Conservation (phyloP, 805 yeast species). For the Priceomyces carsonii region DNA sequence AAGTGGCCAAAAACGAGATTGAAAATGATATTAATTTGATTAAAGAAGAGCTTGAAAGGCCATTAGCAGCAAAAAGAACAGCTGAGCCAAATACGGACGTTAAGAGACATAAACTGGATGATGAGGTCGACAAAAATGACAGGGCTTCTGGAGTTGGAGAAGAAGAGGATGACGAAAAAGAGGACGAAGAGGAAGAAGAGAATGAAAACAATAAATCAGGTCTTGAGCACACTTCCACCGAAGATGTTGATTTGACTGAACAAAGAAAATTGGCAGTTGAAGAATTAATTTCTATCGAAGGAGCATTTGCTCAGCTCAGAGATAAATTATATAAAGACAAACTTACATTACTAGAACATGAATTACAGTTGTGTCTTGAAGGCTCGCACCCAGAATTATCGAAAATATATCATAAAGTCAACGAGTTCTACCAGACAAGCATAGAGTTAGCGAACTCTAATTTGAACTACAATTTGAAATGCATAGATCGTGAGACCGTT, state of each 20-base stretch:
- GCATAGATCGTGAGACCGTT: constrained; percentile 77
- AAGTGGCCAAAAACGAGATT: constrained; percentile 10
- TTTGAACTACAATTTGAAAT: constrained; percentile 61
- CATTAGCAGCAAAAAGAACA: not conserved
- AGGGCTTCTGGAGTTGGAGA: constrained; percentile 19
- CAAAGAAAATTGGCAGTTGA: constrained; percentile 64
- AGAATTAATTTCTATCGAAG: constrained; percentile 77
- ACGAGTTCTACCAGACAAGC: constrained; percentile 71
- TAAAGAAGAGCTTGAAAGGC: not conserved
- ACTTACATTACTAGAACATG: constrained; percentile 72
- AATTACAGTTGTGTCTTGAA: constrained; percentile 79
- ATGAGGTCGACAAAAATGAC: constrained; percentile 17
- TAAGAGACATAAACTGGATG: constrained; percentile 5
- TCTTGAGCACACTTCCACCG: constrained; percentile 15
- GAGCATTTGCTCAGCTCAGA: constrained; percentile 81
- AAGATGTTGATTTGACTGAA: constrained; percentile 30
- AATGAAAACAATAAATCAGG: constrained; percentile 14
- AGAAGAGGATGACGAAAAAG: constrained; percentile 14
- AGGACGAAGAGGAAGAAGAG: constrained; percentile 16
- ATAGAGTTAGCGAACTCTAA: constrained; percentile 46
- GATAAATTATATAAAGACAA: constrained; percentile 86
- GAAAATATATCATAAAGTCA: constrained; percentile 67
- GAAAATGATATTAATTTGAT: constrained; percentile 1
- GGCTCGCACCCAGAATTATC: constrained; percentile 92
- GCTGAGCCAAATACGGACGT: not conserved